Percentiles rank a stretch among this genome's conserved stretches.
These are phyloP conservation scores for Fusarium paranaense DNA, from an alignment of 2,329 filamentous ascomycete species.

Conservation along the genomic window DNA sequence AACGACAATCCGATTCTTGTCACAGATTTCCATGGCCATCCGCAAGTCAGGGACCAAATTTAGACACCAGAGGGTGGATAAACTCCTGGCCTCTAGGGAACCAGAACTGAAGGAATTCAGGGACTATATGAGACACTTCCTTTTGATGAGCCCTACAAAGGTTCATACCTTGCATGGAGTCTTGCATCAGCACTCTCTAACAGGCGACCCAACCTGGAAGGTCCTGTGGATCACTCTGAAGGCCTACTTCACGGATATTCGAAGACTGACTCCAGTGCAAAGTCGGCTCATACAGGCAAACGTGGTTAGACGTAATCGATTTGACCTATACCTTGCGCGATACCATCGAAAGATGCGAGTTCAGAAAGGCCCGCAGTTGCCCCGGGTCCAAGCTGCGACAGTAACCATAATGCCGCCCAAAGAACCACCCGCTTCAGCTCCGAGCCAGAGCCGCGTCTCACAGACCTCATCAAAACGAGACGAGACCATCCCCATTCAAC, in stretches of 20 bases:
- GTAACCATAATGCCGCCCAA: neutral
- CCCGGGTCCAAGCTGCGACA: neutral
- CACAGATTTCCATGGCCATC: neutral
- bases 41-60: neutral
- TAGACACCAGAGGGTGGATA: neutral
- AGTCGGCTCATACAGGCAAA: neutral
- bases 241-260: neutral
- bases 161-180: neutral
- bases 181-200: neutral
- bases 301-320: neutral
- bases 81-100: neutral
- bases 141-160: neutral
- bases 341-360: neutral
- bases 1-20: neutral
- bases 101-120: neutral
- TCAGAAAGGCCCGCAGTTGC: neutral
- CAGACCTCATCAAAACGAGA: neutral
- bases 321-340: neutral
- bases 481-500: neutral
- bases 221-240: neutral
- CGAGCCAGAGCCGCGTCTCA: neutral
- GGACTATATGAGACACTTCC: neutral
- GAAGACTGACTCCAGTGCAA: neutral
- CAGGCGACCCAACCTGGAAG: neutral
- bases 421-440: neutral